Base-by-base conservation (phyloP, 2,329 filamentous ascomycete genomes). In the Aureobasidium sp. region DNA sequence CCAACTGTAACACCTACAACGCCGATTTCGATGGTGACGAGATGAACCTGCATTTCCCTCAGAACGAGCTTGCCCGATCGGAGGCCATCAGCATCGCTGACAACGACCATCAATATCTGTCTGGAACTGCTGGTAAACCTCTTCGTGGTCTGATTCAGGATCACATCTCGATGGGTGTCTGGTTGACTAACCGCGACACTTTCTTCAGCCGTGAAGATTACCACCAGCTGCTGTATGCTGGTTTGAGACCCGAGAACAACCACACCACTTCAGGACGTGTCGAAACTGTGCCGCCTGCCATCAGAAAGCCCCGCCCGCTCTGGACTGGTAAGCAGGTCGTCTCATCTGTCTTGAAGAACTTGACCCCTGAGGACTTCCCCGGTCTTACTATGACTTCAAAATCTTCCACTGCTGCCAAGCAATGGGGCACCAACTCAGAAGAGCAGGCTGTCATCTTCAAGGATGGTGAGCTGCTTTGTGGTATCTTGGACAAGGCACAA, bases 11-110 rank as follows among this genome's bases (percentile, higher is more conserved):
- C 70, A 96, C 94, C 0, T 99, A 99, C 80, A 99, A 99, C 68
- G 94, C 94, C 33, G 94, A 99, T 80, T 99, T 99, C 70, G 95
- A 99, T 70, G 94, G 94, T 73, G 94, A 99, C 71, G 94, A 99
- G 74, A 99, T 99, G 94, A 99, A 99, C 74, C 95, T 99, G 92
- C 94, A 99, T 75, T 97, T 99, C 70, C 94, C 94, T 1, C 94
- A 99, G 68, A 97, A 96, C 67, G 95, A 97, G 71, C 81, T 97
- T 65, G 94, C 94, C 17, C 83, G 94, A 67, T 89, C 93, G 2
- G 94, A 99, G 76, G 94, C 94, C 1, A 82, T 95, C 66, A 89
- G 91, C 66, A 87, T 99, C 68, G 94, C 94, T 38, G 93, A 97
- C 71, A 96, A 94, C 2, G 93, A 99, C 71, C 92, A 96, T 70